Evolutionary conservation across 2,329 filamentous ascomycete genomes (phyloP).

Genomic region (Ceratocystis huliohia): DNA sequence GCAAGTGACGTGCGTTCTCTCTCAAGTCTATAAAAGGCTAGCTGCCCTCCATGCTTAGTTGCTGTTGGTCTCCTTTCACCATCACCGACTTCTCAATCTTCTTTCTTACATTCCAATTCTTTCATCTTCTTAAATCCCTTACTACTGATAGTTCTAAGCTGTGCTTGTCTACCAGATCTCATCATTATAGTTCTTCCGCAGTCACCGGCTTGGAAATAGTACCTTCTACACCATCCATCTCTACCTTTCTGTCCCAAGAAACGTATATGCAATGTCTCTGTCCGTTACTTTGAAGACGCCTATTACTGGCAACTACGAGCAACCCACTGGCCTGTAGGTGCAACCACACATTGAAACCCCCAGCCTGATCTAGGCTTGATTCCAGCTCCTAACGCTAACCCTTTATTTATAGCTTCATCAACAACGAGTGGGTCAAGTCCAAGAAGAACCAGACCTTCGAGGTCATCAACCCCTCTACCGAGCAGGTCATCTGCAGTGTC

Average conservation of each 20-base stretch:
- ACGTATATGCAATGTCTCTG: constrained; percentile 32
- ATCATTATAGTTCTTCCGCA: not conserved
- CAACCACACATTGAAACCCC: constrained; percentile 47
- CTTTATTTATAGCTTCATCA: constrained; percentile 56
- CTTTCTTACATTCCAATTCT: not conserved
- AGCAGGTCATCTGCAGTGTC: constrained; percentile 27
- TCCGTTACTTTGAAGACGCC: constrained; percentile 56
- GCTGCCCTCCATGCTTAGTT: not conserved
- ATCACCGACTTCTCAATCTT: not conserved
- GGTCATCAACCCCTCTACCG: constrained; percentile 24
- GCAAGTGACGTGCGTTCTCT: not conserved
- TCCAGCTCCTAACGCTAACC: constrained; percentile 36
- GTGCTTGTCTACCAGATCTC: constrained; percentile 15
- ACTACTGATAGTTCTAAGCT: constrained; percentile 8
- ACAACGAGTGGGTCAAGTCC: constrained; percentile 65
- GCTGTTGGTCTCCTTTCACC: not conserved
- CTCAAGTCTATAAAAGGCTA: constrained; percentile 15
- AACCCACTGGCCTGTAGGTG: constrained; percentile 51
- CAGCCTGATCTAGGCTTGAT: constrained; percentile 46
- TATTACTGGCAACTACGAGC: constrained; percentile 44
- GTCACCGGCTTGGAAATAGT: not conserved
- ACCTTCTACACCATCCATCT: not conserved
- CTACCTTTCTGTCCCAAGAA: not conserved
- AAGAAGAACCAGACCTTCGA: constrained; percentile 22
- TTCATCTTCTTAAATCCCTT: not conserved